phyloP scores from a whole-genome alignment of 257 asterid genomes.

The Henckelia pumila region DNA sequence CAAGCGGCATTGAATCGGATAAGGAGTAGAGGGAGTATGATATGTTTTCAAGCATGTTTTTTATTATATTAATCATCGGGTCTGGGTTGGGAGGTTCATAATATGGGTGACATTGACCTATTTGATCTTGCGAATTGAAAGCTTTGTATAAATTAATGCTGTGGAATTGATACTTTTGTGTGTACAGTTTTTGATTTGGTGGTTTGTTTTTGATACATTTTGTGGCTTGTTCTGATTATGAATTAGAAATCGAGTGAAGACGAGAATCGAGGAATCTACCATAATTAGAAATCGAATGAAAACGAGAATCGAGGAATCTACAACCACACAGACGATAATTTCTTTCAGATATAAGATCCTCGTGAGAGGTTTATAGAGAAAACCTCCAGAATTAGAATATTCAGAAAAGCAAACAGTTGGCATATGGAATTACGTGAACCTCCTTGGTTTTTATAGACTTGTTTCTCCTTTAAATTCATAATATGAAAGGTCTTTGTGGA shows the following conservation, averaged over 20 bases:
- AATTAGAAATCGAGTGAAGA: background rate
- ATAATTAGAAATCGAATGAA: background rate
- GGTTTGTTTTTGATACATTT: background rate
- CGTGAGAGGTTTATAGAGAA: too few relatives aligned
- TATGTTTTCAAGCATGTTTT: background rate
- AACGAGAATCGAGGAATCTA: too few relatives aligned
- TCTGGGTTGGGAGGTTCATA: background rate
- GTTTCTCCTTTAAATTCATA: too few relatives aligned
- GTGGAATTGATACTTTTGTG: background rate
- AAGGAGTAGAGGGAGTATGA: background rate
- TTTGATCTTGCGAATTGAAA: background rate
- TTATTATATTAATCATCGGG: background rate
- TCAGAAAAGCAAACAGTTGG: too few relatives aligned
- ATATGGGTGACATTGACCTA: background rate
- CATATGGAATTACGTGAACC: too few relatives aligned
- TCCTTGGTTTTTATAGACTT: too few relatives aligned
- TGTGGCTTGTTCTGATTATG: background rate
- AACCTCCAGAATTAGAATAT: too few relatives aligned
- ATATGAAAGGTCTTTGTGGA: too few relatives aligned
- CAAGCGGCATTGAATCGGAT: conserved; percentile 16
- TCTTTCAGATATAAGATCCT: background rate
- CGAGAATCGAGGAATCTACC: too few relatives aligned
- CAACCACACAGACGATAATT: background rate
- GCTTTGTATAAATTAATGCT: background rate
- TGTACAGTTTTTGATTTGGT: background rate